Evolutionary conservation across 2,329 filamentous ascomycete species (phyloP).

Genomic region (Botrytis pseudocinerea): DNA sequence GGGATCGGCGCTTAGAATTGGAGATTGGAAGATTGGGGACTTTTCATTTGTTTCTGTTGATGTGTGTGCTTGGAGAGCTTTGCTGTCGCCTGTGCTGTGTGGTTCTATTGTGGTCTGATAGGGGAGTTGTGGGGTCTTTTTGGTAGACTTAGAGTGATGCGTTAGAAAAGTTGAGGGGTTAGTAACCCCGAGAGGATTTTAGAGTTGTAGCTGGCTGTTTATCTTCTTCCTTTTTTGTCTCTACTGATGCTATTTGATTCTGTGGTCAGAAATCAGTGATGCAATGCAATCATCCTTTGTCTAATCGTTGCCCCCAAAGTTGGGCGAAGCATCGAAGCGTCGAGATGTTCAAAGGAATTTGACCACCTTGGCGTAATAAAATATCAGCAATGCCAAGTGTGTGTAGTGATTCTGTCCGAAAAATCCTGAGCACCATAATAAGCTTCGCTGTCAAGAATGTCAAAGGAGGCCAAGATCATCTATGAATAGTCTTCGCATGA

Average conservation of each 20-base stretch:
- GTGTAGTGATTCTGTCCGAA: not conserved
- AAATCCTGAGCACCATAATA: not conserved
- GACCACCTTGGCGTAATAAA: not conserved
- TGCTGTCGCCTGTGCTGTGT: not conserved
- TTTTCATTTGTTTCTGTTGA: not conserved
- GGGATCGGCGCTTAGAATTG: not conserved
- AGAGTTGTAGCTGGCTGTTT: not conserved
- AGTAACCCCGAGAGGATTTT: not conserved
- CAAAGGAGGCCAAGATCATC: not conserved
- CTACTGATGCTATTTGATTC: not conserved
- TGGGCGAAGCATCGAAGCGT: not conserved
- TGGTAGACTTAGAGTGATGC: not conserved
- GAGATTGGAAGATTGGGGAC: not conserved
- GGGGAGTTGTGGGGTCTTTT: not conserved
- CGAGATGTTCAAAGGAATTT: not conserved
- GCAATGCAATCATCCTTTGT: not conserved
- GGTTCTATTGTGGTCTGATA: not conserved
- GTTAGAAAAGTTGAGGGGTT: not conserved
- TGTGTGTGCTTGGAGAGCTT: not conserved
- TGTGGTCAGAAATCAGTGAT: not conserved
- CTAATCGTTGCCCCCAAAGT: not conserved
- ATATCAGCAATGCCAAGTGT: not conserved
- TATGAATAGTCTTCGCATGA: not conserved
- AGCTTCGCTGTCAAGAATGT: not conserved
- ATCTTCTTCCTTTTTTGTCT: not conserved